These are phyloP conservation scores for Agapanthus africanus DNA, from an alignment of 106 monocot species.

Conservation along the genomic window DNA sequence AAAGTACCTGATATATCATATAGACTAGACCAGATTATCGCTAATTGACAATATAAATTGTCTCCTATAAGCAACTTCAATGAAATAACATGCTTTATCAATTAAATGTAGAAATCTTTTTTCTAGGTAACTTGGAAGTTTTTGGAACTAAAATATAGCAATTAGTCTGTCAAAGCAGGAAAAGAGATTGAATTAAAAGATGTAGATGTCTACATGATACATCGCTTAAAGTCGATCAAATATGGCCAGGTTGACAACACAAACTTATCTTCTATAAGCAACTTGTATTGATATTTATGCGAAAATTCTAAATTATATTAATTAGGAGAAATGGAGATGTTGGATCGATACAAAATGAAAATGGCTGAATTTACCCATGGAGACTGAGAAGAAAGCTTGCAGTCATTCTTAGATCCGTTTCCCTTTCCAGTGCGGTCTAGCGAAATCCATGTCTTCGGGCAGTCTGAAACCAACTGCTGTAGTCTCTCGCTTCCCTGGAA, in stretches of 20 bases:
- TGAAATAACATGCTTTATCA: no score
- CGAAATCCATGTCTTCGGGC: slow-evolving; percentile 25
- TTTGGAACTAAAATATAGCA: no score
- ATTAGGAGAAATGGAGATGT: background rate
- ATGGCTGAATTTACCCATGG: slow-evolving; percentile 33
- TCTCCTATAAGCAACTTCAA: no score
- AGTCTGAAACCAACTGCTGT: slow-evolving; percentile 47
- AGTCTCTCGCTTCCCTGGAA: slow-evolving; percentile 64
- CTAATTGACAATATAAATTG: no score
- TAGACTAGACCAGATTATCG: background rate
- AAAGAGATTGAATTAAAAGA: no score
- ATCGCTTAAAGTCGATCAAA: no score
- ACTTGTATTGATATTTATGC: background rate
- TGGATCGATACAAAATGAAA: background rate
- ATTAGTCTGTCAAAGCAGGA: no score
- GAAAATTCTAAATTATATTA: background rate
- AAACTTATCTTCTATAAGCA: background rate
- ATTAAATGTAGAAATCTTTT: no score
- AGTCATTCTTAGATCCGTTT: background rate
- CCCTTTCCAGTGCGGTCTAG: slow-evolving; percentile 12
- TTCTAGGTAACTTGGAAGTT: no score
- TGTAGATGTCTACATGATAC: no score
- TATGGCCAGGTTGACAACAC: background rate
- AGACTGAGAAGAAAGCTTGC: slow-evolving; percentile 2
- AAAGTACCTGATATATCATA: background rate